These are phyloP conservation scores for Hymenoscyphus fructigenus DNA, from an alignment of 2,329 filamentous ascomycete species.

Conservation along the genomic window DNA sequence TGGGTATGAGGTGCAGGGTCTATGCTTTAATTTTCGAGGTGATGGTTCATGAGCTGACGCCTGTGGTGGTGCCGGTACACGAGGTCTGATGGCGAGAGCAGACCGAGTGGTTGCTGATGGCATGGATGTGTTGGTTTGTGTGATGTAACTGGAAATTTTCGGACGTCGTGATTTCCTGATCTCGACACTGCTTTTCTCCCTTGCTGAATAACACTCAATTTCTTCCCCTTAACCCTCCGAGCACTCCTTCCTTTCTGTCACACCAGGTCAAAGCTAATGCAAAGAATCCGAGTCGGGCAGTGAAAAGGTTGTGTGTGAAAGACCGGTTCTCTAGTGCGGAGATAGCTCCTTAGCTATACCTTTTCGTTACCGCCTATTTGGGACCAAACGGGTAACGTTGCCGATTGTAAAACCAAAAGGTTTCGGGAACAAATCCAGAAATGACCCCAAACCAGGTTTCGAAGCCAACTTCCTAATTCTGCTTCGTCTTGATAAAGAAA, in stretches of 20 bases:
- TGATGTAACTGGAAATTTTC: neutral
- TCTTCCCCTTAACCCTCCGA: neutral
- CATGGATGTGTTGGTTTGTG: constrained; percentile 24
- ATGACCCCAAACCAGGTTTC: neutral
- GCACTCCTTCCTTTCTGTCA: neutral
- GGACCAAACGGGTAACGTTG: neutral
- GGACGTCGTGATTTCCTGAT: neutral
- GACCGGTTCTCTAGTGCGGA: neutral
- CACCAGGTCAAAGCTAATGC: neutral
- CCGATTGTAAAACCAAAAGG: neutral
- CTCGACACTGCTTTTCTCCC: neutral
- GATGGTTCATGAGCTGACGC: constrained; percentile 19
- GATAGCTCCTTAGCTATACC: constrained; percentile 1
- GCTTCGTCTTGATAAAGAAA: neutral
- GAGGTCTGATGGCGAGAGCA: constrained; percentile 32
- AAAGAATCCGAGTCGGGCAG: neutral
- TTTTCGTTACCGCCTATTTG: neutral
- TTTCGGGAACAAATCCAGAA: neutral
- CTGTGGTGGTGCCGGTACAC: constrained; percentile 4
- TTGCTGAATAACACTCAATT: neutral
- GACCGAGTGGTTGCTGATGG: constrained; percentile 33
- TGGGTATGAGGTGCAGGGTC: constrained; percentile 31
- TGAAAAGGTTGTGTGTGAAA: neutral
- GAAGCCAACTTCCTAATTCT: neutral
- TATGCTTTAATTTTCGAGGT: constrained; percentile 31